These are phyloP conservation scores for Macrolepiota albuminosa DNA, from an alignment of 768 basidiomycete species.

Conservation along the genomic window DNA sequence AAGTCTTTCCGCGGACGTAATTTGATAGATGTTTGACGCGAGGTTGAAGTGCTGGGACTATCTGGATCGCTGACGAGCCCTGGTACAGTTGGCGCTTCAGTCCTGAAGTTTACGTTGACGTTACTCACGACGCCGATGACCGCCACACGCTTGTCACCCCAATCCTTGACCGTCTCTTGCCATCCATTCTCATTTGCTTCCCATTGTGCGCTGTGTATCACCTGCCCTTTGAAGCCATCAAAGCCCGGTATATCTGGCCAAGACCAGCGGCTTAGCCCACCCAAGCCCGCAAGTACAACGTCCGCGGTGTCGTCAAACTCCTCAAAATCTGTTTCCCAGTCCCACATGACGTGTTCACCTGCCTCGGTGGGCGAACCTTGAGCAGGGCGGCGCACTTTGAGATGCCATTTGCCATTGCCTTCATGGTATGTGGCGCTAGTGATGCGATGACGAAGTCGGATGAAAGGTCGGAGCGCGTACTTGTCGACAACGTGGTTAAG, in stretches of 20 bases:
- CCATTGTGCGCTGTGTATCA: constrained; percentile 66
- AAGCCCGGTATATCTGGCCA: constrained; percentile 67
- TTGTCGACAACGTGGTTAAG: constrained; percentile 50
- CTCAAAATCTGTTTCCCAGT: constrained; percentile 26
- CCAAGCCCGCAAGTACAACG: constrained; percentile 52
- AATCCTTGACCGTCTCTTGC: constrained; percentile 41
- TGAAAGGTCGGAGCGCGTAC: constrained; percentile 47
- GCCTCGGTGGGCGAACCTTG: constrained; percentile 11
- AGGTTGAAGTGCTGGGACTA: constrained; percentile 53
- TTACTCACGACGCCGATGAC: constrained; percentile 55
- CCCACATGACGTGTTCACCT: constrained; percentile 14
- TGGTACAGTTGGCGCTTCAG: constrained; percentile 15
- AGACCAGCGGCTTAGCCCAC: constrained; percentile 50
- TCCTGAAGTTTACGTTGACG: not conserved
- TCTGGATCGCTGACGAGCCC: constrained; percentile 62
- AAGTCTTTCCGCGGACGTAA: constrained; percentile 57
- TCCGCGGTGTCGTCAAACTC: constrained; percentile 52
- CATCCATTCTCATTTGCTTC: constrained; percentile 32
- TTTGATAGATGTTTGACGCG: constrained; percentile 44
- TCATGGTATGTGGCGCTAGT: constrained; percentile 47
- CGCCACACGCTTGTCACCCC: constrained; percentile 50
- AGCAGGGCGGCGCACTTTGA: constrained; percentile 38
- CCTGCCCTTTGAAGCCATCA: constrained; percentile 47
- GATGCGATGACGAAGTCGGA: constrained; percentile 53
- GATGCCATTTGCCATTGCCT: constrained; percentile 48